Conservation (phyloP, 768 basidiomycete species). For the Termitomyces sp. region DNA sequence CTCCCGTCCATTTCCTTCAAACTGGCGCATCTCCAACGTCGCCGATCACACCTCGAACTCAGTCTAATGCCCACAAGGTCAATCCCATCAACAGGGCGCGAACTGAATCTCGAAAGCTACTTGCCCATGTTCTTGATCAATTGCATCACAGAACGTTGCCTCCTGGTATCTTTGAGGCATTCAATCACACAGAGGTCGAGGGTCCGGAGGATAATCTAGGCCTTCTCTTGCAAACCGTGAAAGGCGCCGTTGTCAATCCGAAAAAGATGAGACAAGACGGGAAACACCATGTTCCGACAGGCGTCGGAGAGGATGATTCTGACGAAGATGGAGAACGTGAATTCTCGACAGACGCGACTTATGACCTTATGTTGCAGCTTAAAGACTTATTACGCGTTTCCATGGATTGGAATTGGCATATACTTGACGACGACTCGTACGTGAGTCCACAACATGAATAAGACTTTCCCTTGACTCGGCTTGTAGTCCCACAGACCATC, state of each 20-base stretch:
- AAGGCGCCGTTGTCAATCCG: slow-evolving; percentile 36
- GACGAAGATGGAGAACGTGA: slow-evolving; percentile 39
- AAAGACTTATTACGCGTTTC: slow-evolving; percentile 56
- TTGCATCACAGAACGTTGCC: slow-evolving; percentile 54
- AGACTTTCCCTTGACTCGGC: background rate
- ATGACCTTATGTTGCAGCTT: slow-evolving; percentile 58
- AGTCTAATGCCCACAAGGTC: slow-evolving; percentile 10
- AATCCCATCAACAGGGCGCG: slow-evolving; percentile 34
- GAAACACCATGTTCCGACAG: slow-evolving; percentile 13
- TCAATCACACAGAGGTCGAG: slow-evolving; percentile 22
- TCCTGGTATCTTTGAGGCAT: slow-evolving; percentile 42
- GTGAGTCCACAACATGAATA: background rate
- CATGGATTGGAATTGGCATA: slow-evolving; percentile 51
- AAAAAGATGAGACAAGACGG: slow-evolving; percentile 20
- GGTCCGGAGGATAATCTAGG: slow-evolving; percentile 29
- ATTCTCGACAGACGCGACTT: slow-evolving; percentile 64
- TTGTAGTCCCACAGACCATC: slow-evolving; percentile 8
- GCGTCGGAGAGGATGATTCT: slow-evolving; percentile 33
- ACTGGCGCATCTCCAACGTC: slow-evolving; percentile 17
- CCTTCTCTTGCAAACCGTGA: slow-evolving; percentile 38
- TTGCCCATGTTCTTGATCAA: slow-evolving; percentile 58
- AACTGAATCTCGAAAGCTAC: slow-evolving; percentile 64
- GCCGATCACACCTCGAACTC: slow-evolving; percentile 13
- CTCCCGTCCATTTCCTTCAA: slow-evolving; percentile 21
- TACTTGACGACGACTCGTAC: slow-evolving; percentile 56